Percentiles rank a stretch among this genome's conserved stretches.
These are phyloP conservation scores for Citrus cavaleriei DNA, from an alignment of 345 rosid species.

Conservation along the genomic window DNA sequence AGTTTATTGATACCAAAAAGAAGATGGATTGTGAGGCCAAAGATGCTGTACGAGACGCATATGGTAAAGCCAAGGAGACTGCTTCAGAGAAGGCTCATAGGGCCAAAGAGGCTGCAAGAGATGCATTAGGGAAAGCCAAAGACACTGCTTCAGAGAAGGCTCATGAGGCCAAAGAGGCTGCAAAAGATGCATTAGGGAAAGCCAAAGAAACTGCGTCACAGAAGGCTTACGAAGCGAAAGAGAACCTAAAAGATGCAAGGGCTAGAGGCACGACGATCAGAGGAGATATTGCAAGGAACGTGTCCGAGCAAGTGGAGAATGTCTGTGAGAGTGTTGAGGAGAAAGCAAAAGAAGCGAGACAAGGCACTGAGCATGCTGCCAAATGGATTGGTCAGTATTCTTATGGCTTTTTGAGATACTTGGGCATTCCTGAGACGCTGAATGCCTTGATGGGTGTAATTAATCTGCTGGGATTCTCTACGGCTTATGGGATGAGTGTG, in stretches of 20 bases:
- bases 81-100: slow-evolving; percentile 7
- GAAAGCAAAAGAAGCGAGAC: slow-evolving; percentile 10
- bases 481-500: slow-evolving; percentile 60
- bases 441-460: slow-evolving; percentile 25
- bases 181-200: slow-evolving; percentile 6
- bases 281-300: slow-evolving; percentile 10
- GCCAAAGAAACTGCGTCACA: slow-evolving; percentile 5
- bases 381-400: background rate
- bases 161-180: slow-evolving; percentile 13
- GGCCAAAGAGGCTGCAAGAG: slow-evolving; percentile 17
- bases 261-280: slow-evolving; percentile 20
- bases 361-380: background rate
- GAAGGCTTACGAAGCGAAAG: slow-evolving; percentile 15
- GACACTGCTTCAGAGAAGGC: slow-evolving; percentile 8
- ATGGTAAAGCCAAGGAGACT: background rate
- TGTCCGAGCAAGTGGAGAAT: background rate
- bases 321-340: background rate
- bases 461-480: slow-evolving; percentile 44
- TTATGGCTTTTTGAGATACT: background rate
- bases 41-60: background rate
- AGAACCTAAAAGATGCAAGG: background rate
- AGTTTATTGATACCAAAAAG: background rate
- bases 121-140: background rate
- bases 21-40: slow-evolving; percentile 8
- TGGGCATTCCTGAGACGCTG: slow-evolving; percentile 7